A percentile compares a stretch with the other conserved stretches of the same genome.
Conservation (phyloP, 768 basidiomycete species). For the Podaxis sp. region DNA sequence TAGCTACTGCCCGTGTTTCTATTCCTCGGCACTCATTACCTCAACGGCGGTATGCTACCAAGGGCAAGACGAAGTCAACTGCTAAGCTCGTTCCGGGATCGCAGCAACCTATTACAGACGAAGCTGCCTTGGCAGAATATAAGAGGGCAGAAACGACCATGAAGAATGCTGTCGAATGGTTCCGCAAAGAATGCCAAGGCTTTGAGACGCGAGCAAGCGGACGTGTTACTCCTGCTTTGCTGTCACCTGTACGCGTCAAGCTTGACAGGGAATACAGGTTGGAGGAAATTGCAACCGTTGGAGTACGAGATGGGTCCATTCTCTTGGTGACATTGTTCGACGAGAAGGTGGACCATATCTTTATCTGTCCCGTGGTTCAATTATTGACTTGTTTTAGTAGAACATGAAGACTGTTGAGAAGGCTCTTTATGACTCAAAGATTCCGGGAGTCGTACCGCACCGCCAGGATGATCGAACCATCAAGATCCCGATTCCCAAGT, state of each 20-base stretch:
- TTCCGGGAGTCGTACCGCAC: slow-evolving; percentile 74
- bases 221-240: slow-evolving; percentile 70
- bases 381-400: slow-evolving; percentile 45
- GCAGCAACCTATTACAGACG: slow-evolving; percentile 55
- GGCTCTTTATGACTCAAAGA: slow-evolving; percentile 72
- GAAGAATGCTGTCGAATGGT: slow-evolving; percentile 66
- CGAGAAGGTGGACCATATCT: slow-evolving; percentile 55
- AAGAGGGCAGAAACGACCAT: slow-evolving; percentile 64
- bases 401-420: slow-evolving; percentile 73
- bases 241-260: slow-evolving; percentile 66
- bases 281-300: slow-evolving; percentile 78
- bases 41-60: slow-evolving; percentile 28
- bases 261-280: slow-evolving; percentile 42
- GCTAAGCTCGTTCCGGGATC: slow-evolving; percentile 67
- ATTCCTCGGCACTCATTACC: not conserved
- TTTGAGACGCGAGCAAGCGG: slow-evolving; percentile 73
- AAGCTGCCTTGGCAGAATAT: slow-evolving; percentile 58
- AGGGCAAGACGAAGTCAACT: slow-evolving; percentile 50
- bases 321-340: slow-evolving; percentile 78
- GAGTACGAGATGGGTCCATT: slow-evolving; percentile 74
- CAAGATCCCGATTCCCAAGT: slow-evolving; percentile 83
- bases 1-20: not conserved
- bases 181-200: slow-evolving; percentile 72
- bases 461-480: slow-evolving; percentile 69
- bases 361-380: not conserved